Conservation (phyloP, 2,329 filamentous ascomycete species). For the Penicillium brevicompactum region DNA sequence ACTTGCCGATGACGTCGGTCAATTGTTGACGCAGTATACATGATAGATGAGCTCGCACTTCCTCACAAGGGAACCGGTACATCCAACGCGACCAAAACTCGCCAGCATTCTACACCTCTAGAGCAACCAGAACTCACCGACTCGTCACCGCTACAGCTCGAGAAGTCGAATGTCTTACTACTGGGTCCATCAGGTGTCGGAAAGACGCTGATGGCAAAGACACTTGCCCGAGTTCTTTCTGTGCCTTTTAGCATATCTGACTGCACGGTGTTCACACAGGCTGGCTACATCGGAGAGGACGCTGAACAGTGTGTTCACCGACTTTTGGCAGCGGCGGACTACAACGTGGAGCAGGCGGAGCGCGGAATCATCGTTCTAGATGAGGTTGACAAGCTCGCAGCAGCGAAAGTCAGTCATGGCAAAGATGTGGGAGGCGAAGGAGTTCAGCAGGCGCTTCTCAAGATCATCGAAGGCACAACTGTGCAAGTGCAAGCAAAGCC, state of each 20-base stretch:
- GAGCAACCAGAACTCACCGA: constrained; percentile 53
- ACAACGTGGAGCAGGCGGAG: constrained; percentile 81
- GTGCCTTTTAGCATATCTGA: constrained; percentile 95
- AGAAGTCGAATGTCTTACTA: constrained; percentile 92
- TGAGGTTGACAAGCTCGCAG: constrained; percentile 96
- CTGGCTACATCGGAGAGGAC: constrained; percentile 96
- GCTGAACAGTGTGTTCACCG: constrained; percentile 95
- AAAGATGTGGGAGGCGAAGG: constrained; percentile 96
- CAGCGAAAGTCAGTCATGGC: constrained; percentile 81
- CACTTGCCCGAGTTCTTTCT: constrained; percentile 86
- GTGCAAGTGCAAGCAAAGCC: constrained; percentile 85
- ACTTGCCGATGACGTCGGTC: not conserved
- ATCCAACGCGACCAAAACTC: constrained; percentile 30
- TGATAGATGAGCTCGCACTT: constrained; percentile 62
- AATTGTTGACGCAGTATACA: constrained; percentile 2
- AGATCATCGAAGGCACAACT: constrained; percentile 94
- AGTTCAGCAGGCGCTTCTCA: constrained; percentile 91
- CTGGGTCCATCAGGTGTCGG: constrained; percentile 92
- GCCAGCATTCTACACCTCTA: constrained; percentile 20
- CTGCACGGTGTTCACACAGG: constrained; percentile 93
- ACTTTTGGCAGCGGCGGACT: constrained; percentile 85
- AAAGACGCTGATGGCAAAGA: constrained; percentile 92
- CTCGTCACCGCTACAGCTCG: constrained; percentile 69
- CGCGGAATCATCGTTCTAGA: constrained; percentile 93
- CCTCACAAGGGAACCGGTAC: constrained; percentile 57